Evolutionary conservation across 805 yeast species (phyloP).

Genomic region (Wickerhamiella occidentalis): DNA sequence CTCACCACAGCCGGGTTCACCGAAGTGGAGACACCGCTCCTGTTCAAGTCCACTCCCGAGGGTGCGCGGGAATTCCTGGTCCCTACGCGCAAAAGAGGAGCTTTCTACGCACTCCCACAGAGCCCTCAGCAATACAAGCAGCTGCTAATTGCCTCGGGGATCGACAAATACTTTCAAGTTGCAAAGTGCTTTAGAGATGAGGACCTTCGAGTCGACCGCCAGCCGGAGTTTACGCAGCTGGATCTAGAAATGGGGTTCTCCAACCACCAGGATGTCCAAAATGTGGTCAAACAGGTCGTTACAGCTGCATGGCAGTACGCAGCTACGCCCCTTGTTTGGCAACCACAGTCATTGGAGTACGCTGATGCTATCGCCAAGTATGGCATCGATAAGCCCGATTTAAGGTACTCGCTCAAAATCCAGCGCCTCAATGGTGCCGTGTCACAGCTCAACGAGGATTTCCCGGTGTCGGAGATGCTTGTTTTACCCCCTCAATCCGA

Average conservation of each 20-base stretch:
- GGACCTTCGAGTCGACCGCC: constrained; percentile 87
- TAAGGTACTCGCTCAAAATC: constrained; percentile 44
- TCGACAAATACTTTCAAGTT: constrained; percentile 72
- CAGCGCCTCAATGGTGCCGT: constrained; percentile 33
- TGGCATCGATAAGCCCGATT: constrained; percentile 93
- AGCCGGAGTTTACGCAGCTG: constrained; percentile 96
- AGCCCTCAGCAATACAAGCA: constrained; percentile 98
- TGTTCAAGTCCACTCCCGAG: constrained; percentile 94
- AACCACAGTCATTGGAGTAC: constrained; percentile 37
- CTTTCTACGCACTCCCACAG: constrained; percentile 86
- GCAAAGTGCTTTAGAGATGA: constrained; percentile 96
- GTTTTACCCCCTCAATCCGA: constrained; percentile 30
- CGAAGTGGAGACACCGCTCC: constrained; percentile 84
- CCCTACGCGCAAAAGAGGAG: constrained; percentile 57
- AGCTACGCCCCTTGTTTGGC: constrained; percentile 1
- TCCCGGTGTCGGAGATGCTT: constrained; percentile 64
- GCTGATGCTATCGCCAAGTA: constrained; percentile 54
- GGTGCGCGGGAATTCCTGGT: constrained; percentile 95
- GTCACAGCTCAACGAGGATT: constrained; percentile 33
- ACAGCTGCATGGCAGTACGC: constrained; percentile 43
- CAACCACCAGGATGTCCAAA: constrained; percentile 51
- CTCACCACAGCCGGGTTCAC: constrained; percentile 40
- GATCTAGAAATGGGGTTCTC: constrained; percentile 91
- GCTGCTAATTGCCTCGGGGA: constrained; percentile 86
- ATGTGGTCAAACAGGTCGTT: constrained; percentile 48